Evolutionary conservation across 805 yeast species (phyloP), one percentile per base, ranked within the genome.

Genomic region (Yarrowia alimentaria): DNA sequence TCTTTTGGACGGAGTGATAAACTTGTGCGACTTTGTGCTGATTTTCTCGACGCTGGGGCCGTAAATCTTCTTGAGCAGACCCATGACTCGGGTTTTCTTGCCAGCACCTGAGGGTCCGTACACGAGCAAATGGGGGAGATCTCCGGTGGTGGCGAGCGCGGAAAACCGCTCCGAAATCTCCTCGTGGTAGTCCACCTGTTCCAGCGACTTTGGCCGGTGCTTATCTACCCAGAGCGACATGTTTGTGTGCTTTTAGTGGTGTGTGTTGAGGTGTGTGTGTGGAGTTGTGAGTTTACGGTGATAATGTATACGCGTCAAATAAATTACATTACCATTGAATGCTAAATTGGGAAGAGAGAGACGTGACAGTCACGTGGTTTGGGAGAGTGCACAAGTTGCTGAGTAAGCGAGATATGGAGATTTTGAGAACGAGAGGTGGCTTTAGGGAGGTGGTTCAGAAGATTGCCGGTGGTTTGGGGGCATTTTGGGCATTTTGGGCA

Each of bases 81-180:
- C 80, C 66, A 88, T 75, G 6, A 89, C 85, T 57, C 99, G 77
- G 8, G 99, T 93, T 71, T 93, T 94, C 64, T 93, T 93, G 53
- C 99, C 99, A 12, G 95, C 87, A 4, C 99, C 99, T 28, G 89
- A 80, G 1, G 99, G 98, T 0, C 99, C 99, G 64, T 91, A 91
- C 2, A 93, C 78, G 20, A 93, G 70, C 38, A 93, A 67, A 69
- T 93, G 99, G 1, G 99, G 99, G 61, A 93, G 82, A 64, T 93
- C 97, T 0, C 89, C 90, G 2, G 86, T 76, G 0, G 76, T 20
- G 0, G 83, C 78, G 31, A 83, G 67, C 2, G 93, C 80, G 37
- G 70, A 66, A 26, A 93, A 70, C 53, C 83, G 77, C 28, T 70
- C 65, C 0, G 96, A 79, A 21, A 90, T 76, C 4, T 74, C 75